A percentile compares a stretch with the other conserved stretches of the same genome.
These are phyloP conservation scores for Raffaelea ambrosiae DNA, from an alignment of 2,329 filamentous ascomycete genomes.

Conservation along the genomic window DNA sequence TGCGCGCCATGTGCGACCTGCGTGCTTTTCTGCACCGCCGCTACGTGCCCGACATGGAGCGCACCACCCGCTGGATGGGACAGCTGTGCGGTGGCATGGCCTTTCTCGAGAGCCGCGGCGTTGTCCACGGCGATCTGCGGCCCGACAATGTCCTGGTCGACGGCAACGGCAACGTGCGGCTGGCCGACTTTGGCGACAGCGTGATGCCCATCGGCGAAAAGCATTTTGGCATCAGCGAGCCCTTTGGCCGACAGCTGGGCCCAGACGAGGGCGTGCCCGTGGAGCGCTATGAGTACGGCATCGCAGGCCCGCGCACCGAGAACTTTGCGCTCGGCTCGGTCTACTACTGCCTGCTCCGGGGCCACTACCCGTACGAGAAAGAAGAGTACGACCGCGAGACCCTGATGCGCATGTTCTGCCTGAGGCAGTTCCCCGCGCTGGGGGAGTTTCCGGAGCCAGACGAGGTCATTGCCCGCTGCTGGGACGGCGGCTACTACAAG, in stretches of 20 bases:
- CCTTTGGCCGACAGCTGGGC: background rate
- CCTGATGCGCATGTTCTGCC: background rate
- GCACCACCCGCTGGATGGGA: background rate
- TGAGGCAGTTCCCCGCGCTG: background rate
- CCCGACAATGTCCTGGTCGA: conserved; percentile 1
- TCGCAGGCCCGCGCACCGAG: background rate
- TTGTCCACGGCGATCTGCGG: background rate
- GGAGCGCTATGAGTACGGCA: background rate
- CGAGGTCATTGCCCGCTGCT: background rate
- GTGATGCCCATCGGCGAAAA: background rate
- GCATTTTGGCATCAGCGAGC: background rate
- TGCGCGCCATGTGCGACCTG: background rate
- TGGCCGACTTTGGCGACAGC: background rate
- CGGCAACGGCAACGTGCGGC: background rate
- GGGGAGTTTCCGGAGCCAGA: background rate
- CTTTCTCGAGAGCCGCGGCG: background rate
- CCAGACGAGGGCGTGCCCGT: background rate
- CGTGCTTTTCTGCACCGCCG: background rate
- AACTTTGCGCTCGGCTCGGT: background rate
- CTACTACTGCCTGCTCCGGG: background rate
- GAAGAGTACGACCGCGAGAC: background rate
- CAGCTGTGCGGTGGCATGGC: background rate
- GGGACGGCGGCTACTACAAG: background rate
- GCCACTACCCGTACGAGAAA: background rate
- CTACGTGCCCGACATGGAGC: background rate